A percentile compares a stretch with the other conserved stretches of the same genome.
Conservation (phyloP, 192 early-diverging fungal genomes). For the Rhizoclosmatium sp. region DNA sequence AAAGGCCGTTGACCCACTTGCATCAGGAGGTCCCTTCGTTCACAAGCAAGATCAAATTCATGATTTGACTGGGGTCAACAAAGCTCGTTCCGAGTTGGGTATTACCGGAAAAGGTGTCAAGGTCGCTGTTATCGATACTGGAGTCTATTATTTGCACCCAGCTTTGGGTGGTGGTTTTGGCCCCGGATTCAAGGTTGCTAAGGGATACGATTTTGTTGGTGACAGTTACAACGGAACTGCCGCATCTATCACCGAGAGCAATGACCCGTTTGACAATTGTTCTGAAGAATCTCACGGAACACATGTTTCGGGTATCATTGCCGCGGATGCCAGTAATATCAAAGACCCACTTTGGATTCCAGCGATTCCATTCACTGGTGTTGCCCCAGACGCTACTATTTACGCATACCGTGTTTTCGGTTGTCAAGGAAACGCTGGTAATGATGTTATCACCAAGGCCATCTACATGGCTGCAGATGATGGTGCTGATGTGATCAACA, state of each 20-base stretch:
- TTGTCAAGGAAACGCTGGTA: conserved; percentile 64
- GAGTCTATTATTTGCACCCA: conserved; percentile 62
- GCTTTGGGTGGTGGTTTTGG: conserved; percentile 58
- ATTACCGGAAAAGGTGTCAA: conserved; percentile 57
- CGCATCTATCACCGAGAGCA: conserved; percentile 6
- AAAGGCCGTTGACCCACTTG: background rate
- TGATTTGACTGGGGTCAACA: conserved; percentile 40
- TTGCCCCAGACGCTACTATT: conserved; percentile 82
- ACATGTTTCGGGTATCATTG: conserved; percentile 60
- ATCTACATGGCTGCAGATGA: conserved; percentile 75
- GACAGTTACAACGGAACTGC: conserved; percentile 45
- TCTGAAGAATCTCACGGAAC: conserved; percentile 54
- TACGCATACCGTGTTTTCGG: conserved; percentile 82
- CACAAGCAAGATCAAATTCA: background rate
- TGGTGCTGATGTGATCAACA: conserved; percentile 82
- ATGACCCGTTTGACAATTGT: conserved; percentile 59
- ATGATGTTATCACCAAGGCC: conserved; percentile 80
- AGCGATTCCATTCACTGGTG: conserved; percentile 59
- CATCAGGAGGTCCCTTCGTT: background rate
- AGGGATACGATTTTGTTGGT: conserved; percentile 55
- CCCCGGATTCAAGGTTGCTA: conserved; percentile 44
- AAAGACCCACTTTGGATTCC: conserved; percentile 2
- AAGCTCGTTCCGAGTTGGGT: conserved; percentile 34
- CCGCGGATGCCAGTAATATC: conserved; percentile 41
- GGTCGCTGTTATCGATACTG: conserved; percentile 60